Evolutionary conservation across 192 early-diverging fungal genomes (phyloP).

Genomic region (Coemansia sp.): DNA sequence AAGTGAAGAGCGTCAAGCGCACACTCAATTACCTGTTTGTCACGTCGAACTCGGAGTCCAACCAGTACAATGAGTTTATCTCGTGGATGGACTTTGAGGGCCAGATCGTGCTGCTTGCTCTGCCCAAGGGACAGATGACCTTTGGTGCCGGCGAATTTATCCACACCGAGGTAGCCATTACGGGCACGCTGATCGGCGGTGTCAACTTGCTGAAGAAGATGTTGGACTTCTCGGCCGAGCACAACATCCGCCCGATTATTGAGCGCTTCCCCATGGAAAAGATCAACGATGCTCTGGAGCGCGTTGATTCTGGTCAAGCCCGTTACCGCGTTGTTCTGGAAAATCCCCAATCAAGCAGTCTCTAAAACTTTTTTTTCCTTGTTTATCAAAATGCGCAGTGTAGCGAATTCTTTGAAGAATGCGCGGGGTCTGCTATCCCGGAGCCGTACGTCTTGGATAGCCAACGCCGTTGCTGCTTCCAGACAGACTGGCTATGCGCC

Average conservation of each 20-base stretch:
- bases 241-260: constrained; percentile 65
- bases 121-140: constrained; percentile 48
- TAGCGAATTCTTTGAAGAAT: too few relatives aligned
- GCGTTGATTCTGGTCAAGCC: constrained; percentile 56
- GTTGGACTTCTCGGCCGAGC: constrained; percentile 66
- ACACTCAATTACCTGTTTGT: constrained; percentile 45
- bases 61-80: constrained; percentile 40
- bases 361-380: constrained; percentile 6
- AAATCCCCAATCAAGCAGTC: not conserved
- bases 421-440: too few relatives aligned
- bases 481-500: too few relatives aligned
- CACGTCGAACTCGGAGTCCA: constrained; percentile 28
- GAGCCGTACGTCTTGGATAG: too few relatives aligned
- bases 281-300: constrained; percentile 59
- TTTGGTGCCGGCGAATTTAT: constrained; percentile 48
- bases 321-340: constrained; percentile 67
- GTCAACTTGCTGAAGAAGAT: constrained; percentile 59
- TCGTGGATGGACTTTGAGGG: constrained; percentile 47
- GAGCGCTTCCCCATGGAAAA: constrained; percentile 63
- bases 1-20: constrained; percentile 19
- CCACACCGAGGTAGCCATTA: constrained; percentile 45
- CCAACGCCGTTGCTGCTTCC: too few relatives aligned
- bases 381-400: not conserved
- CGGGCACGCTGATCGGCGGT: constrained; percentile 67
- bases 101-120: constrained; percentile 52